These are phyloP conservation scores for Petunia axillaris DNA, from an alignment of 257 asterid species.

Conservation along the genomic window DNA sequence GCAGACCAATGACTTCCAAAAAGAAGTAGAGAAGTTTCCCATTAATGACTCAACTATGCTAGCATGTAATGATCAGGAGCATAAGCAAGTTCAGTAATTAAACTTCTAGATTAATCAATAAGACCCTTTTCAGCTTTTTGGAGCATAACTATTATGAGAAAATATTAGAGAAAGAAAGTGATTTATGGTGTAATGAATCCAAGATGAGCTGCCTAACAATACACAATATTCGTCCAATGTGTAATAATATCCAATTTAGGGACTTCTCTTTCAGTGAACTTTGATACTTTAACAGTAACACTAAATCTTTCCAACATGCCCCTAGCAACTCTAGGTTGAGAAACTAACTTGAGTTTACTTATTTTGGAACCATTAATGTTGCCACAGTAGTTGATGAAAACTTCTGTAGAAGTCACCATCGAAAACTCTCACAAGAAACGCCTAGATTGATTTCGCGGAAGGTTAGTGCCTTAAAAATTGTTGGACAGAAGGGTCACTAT, in stretches of 20 bases:
- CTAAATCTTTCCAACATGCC: not conserved
- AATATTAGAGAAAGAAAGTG: no score
- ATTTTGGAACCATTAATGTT: not conserved
- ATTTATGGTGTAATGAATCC: no score
- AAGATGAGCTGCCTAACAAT: not conserved
- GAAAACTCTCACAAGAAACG: not conserved
- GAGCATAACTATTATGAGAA: no score
- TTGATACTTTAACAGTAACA: not conserved
- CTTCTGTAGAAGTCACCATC: conserved; percentile 4
- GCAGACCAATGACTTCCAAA: no score
- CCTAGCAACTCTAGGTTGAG: not conserved
- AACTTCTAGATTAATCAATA: no score
- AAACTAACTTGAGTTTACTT: not conserved
- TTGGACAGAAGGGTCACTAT: not conserved
- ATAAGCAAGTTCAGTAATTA: no score
- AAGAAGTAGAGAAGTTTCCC: no score
- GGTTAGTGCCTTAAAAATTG: not conserved
- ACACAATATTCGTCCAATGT: not conserved
- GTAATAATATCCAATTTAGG: conserved; percentile 4
- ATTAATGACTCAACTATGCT: no score
- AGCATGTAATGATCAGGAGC: no score
- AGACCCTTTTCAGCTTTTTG: no score
- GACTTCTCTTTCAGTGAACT: not conserved
- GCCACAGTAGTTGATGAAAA: not conserved
- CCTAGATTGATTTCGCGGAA: not conserved